Evolutionary conservation across 805 yeast species (phyloP), one percentile per base, ranked within the genome.

Genomic region (Yamadazyma philogaea): DNA sequence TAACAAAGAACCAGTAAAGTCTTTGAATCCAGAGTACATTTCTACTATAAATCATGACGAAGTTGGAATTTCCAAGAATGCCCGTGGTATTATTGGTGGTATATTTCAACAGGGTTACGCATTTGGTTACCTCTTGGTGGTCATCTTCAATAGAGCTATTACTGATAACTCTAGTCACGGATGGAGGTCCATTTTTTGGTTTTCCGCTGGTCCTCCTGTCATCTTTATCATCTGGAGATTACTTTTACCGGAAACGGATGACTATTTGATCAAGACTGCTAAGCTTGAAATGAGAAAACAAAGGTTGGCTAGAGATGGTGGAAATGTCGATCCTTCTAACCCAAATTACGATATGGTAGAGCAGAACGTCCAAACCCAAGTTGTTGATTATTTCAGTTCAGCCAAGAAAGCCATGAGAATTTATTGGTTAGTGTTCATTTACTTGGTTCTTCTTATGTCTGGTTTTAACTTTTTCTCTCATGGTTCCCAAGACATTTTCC

Each of bases 21-120:
- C 40, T 30, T 32, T 42, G 34, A 24, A 42, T 26, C 41, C 37
- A 6, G 45, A 36, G 10, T 42, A 37, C 26, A 22, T 42, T 14
- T 42, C 45, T 10, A 42, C 45, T 11, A 42, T 42, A 26, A 42
- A 42, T 20, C 38, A 34, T 14, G 45, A 36, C 20, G 45, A 42
- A 3, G 38, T 42, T 4, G 45, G 45, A 12, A 26, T 37, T 27
- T 81, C 82, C 10, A 53, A 57, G 20, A 68, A 60, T 27, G 77
- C 83, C 26, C 67, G 78, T 61, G 83, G 86, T 35, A 68, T 81
- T 44, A 61, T 82, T 37, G 75, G 82, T 27, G 87, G 87, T 37
- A 60, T 85, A 32, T 77, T 87, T 57, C 95, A 87, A 62, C 84
- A 86, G 59, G 95, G 95, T 47, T 87, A 82, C 51, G 82, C 85